These are phyloP conservation scores for Pythium phragmitis DNA, from an alignment of 352 stramenopile species.

Conservation along the genomic window DNA sequence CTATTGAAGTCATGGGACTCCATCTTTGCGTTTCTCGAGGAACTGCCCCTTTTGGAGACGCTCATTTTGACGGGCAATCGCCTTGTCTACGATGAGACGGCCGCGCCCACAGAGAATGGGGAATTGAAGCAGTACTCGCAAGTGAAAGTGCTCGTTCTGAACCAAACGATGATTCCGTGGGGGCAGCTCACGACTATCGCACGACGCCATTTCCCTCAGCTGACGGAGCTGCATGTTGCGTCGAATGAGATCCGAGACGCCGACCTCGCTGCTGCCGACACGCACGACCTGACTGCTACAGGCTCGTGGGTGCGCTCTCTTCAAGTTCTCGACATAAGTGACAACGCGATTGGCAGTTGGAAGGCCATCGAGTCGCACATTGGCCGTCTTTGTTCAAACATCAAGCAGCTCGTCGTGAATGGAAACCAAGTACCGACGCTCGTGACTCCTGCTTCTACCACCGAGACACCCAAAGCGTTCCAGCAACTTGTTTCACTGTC, in stretches of 20 bases:
- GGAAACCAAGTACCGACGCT: constrained; percentile 58
- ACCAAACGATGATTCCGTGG: constrained; percentile 57
- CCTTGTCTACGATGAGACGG: constrained; percentile 29
- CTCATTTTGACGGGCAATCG: constrained; percentile 75
- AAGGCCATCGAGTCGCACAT: constrained; percentile 36
- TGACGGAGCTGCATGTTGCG: constrained; percentile 58
- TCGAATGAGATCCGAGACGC: constrained; percentile 54
- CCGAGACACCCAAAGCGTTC: constrained; percentile 24
- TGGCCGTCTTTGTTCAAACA: constrained; percentile 33
- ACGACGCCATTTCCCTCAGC: constrained; percentile 48
- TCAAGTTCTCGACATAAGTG: constrained; percentile 57
- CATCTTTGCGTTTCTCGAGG: constrained; percentile 43
- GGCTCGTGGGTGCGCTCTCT: constrained; percentile 25
- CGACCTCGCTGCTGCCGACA: constrained; percentile 28
- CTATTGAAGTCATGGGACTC: constrained; percentile 57
- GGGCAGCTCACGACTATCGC: constrained; percentile 36
- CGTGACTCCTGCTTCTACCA: constrained; percentile 1
- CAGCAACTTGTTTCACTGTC: constrained; percentile 57
- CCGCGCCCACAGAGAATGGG: neutral
- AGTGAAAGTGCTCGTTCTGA: constrained; percentile 68
- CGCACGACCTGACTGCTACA: neutral
- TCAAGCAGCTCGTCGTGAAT: constrained; percentile 70
- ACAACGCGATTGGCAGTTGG: constrained; percentile 63
- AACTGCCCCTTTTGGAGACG: constrained; percentile 65
- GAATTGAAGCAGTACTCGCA: constrained; percentile 21